Evolutionary conservation across 164 flowering plant genomes (phyloP).

Genomic region (Litsea cubeba): DNA sequence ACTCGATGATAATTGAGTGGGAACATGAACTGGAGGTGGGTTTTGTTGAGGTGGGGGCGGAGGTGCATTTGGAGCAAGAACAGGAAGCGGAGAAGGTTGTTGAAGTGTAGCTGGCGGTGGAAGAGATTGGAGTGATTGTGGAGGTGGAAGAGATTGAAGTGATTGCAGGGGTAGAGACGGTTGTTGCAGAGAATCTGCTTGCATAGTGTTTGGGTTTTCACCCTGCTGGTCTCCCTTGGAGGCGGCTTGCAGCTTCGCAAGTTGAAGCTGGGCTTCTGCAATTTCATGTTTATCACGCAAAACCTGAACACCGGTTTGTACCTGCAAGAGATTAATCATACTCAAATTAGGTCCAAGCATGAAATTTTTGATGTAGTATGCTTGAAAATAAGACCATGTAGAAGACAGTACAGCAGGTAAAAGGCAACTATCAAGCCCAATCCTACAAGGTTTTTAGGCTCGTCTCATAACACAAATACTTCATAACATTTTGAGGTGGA

Average conservation of each 20-base stretch:
- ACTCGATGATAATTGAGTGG: conserved; percentile 36
- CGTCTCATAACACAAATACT: too few species aligned
- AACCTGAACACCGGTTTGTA: conserved; percentile 60
- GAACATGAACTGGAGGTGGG: conserved; percentile 22
- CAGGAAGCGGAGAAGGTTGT: conserved; percentile 27
- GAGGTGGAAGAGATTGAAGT: conserved; percentile 17
- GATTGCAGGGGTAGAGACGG: conserved; percentile 31
- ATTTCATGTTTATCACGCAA: conserved; percentile 79
- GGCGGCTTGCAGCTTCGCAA: conserved; percentile 56
- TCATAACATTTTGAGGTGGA: too few species aligned
- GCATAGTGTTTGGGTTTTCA: conserved; percentile 35
- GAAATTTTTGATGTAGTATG: too few species aligned
- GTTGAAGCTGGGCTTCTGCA: conserved; percentile 58
- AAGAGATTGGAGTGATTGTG: conserved; percentile 31
- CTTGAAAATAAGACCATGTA: too few species aligned
- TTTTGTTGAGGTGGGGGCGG: conserved; percentile 30
- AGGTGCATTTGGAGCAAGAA: conserved; percentile 22
- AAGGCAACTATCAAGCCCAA: too few species aligned
- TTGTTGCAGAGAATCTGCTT: conserved; percentile 43
- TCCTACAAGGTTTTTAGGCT: too few species aligned
- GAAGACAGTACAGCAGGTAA: too few species aligned
- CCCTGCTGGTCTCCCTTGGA: conserved; percentile 34
- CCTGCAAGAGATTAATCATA: conserved; percentile 35
- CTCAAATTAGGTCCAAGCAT: not conserved
- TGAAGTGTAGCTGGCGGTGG: conserved; percentile 14